Conservation (phyloP, 177 flowering plant genomes). For the Vitis hybrid region DNA sequence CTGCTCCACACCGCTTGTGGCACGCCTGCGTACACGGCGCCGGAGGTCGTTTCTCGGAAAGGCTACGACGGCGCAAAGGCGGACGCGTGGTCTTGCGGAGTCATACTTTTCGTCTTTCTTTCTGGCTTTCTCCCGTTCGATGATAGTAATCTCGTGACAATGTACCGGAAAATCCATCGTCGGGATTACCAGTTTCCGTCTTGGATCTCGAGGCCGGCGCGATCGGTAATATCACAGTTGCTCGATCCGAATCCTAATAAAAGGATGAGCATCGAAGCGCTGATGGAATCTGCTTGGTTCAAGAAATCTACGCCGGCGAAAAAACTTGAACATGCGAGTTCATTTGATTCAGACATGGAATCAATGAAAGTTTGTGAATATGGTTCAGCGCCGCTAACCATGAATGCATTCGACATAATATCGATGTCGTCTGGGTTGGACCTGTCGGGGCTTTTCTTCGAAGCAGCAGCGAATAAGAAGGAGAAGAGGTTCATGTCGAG, state of each 20-base stretch:
- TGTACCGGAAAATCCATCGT: slow-evolving; percentile 56
- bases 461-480: slow-evolving; percentile 24
- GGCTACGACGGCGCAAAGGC: slow-evolving; percentile 73
- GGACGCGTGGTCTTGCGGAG: slow-evolving; percentile 84
- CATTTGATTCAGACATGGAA: background rate
- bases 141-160: slow-evolving; percentile 46
- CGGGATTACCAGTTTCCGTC: slow-evolving; percentile 53
- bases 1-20: slow-evolving; percentile 77
- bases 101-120: slow-evolving; percentile 52
- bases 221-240: slow-evolving; percentile 39
- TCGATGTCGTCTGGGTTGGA: slow-evolving; percentile 75
- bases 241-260: slow-evolving; percentile 73
- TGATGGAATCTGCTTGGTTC: slow-evolving; percentile 55
- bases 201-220: slow-evolving; percentile 53
- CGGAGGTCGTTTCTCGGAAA: slow-evolving; percentile 53
- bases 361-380: background rate
- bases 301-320: slow-evolving; percentile 32
- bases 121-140: slow-evolving; percentile 66
- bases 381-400: background rate
- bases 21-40: slow-evolving; percentile 83
- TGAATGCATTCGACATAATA: slow-evolving; percentile 79
- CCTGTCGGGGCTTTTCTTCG: slow-evolving; percentile 73
- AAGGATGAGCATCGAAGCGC: slow-evolving; percentile 51
- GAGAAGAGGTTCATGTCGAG: slow-evolving; percentile 58
- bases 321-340: background rate